phyloP scores from a whole-genome alignment of 352 stramenopile genomes.

The Detonula confervacea region DNA sequence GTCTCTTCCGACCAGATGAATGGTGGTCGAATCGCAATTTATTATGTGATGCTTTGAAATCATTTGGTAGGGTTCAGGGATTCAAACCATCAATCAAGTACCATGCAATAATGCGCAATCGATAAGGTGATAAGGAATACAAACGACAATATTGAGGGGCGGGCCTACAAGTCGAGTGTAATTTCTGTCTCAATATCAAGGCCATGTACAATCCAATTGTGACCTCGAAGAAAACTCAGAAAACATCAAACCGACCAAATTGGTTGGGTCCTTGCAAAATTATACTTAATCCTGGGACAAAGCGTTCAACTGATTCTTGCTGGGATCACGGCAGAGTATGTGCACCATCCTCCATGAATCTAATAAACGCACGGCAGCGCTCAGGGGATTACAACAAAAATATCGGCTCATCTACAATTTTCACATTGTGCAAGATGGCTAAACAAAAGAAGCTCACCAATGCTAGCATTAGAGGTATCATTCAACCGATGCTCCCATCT shows the following conservation, averaged over 20 bases:
- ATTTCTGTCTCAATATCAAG: background rate
- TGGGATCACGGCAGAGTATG: slow-evolving; percentile 7
- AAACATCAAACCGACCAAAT: slow-evolving; percentile 1
- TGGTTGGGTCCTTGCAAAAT: background rate
- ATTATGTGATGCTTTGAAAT: background rate
- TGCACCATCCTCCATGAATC: background rate
- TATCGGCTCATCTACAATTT: background rate
- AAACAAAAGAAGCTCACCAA: slow-evolving; percentile 1
- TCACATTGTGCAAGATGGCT: slow-evolving; percentile 11
- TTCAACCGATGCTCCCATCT: slow-evolving; percentile 6
- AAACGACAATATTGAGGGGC: slow-evolving; percentile 3
- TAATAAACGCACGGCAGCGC: background rate
- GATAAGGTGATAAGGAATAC: background rate
- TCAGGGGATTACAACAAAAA: slow-evolving; percentile 4
- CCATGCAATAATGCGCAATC: slow-evolving; percentile 9
- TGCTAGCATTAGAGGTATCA: slow-evolving; percentile 1
- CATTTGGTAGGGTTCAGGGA: slow-evolving; percentile 3
- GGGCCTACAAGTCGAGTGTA: background rate
- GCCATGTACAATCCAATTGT: background rate
- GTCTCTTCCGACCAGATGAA: slow-evolving; percentile 5
- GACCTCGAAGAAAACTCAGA: background rate
- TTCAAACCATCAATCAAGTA: background rate
- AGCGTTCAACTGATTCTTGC: background rate
- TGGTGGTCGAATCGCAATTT: slow-evolving; percentile 14
- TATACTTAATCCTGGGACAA: background rate